Evolutionary conservation across 2,329 filamentous ascomycete species (phyloP), one percentile per base, ranked within the genome.

Genomic region (Elsinoe necatrix): DNA sequence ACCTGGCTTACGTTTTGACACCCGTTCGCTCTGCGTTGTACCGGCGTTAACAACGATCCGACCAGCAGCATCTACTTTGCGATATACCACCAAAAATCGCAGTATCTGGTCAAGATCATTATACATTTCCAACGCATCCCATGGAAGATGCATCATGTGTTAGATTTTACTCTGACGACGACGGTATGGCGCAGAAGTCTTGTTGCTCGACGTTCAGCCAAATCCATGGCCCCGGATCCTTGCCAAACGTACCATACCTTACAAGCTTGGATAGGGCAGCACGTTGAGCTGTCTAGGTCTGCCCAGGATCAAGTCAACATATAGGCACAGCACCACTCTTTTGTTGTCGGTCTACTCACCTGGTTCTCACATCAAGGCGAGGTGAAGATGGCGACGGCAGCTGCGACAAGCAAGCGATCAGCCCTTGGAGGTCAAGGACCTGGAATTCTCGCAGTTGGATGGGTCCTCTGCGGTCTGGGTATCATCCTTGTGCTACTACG

Each of bases 381-480:
- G 14, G 31, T n/a, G 23, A 52, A 20, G 16, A 50, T 50, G 41
- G 7, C 45, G 45, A 50, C 45, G 12, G 23, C 48, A 35, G 31
- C 29, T 18, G 21, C 31, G 29, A 12, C 27, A 18, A 4, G 23
- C 4, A 52, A 31, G 41, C 16, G 20, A 5, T 18, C n/a, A 7
- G 31, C 48, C n/a, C 31, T 52, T 5, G 48, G 48, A 14, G 48
- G 48, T 18, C 27, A 29, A 9, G 48, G 48, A 14, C 48, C 48
- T 12, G 48, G 29, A 9, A 52, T 52, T n/a, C n/a, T 52, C n/a
- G 31, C 48, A 6, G 48, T n/a, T 21, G 48, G 48, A 8, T 52
- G 48, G 48, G 31, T 52, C 31, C 48, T 52, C 21, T 52, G 48
- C 20, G 48, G 48, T 14, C 29, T 52, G 18, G 48, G 48, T 37